Base-by-base conservation (phyloP, 2,329 filamentous ascomycete species). In the Aspergillus sergii region DNA sequence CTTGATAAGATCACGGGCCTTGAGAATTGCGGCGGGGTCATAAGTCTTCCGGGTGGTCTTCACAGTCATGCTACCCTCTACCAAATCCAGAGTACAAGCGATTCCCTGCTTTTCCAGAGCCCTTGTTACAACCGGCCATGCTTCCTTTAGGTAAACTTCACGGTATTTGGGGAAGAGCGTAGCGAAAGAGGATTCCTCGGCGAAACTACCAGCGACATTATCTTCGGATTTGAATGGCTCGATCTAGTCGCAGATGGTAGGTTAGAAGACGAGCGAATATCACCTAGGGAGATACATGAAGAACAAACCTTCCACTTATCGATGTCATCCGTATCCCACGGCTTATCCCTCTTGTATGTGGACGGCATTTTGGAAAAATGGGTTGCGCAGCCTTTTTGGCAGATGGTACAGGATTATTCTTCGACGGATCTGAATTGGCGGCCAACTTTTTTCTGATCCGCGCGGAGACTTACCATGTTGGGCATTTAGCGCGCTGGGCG, bases 21-120 rank as follows among this genome's bases (percentile, higher is more conserved):
- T 97, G 60, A 99, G 85, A 62, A 99, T 96, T 5, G 94, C 88
- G 7, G 94, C 93, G 9, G 95, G 95, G 75, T 99, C 95, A 76
- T 85, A 96, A 3, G 93, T 96, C 78, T 94, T 94, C 72, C 91
- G 85, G 9, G 94, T 98, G 28, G 95, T 98, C 80, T 94, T 96
- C 68, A 98, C 94, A 0, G 91, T 94, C 94, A 98, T 98, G 76
- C 89, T 93, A 75, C 95, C 95, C 78, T 98, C 94, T 5, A 98
- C 91, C 77, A 99, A 84, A 82, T 99, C 94, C 30, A 99, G 88
- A 10, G 91, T 94, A 76, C 94, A 97, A 50, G 91, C 92, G 54
- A 99, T 93, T 68, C 94, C 93, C 61, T 86, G 84, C 79, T 95
- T 96, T 73, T 96, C 92, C 64, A 99, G 88, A 0, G 92, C 85